Percentiles rank a stretch among this genome's conserved stretches.
Conservation (phyloP, 495 filamentous ascomycete species). For the Penicillium egyptiacum region DNA sequence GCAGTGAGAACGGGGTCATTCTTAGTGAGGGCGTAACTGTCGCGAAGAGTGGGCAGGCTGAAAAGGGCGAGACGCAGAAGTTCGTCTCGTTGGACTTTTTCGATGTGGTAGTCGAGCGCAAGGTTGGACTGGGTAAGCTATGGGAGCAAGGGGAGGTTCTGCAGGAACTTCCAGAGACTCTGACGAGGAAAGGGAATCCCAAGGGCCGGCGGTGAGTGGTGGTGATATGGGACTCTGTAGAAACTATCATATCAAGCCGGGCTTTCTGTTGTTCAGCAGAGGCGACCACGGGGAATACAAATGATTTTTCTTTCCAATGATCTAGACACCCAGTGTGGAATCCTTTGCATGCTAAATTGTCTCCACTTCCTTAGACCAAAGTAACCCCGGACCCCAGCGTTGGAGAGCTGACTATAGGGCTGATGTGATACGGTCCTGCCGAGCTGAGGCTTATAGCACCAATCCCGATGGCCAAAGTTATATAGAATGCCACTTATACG, state of each 20-base stretch:
- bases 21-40: slow-evolving; percentile 48
- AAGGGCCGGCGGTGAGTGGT: slow-evolving; percentile 31
- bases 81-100: slow-evolving; percentile 45
- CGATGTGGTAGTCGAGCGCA: slow-evolving; percentile 57
- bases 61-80: slow-evolving; percentile 22
- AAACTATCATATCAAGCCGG: not conserved
- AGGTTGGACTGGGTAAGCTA: slow-evolving; percentile 56
- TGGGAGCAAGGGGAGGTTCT: slow-evolving; percentile 65
- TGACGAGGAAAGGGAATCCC: slow-evolving; percentile 34
- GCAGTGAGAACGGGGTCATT: slow-evolving; percentile 80
- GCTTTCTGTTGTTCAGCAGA: not conserved
- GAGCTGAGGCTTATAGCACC: not conserved
- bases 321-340: not conserved
- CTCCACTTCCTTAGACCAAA: not conserved
- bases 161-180: slow-evolving; percentile 46
- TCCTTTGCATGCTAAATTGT: not conserved
- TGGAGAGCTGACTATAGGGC: not conserved
- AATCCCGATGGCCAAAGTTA: not conserved
- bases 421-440: not conserved
- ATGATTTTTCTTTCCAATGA: not conserved
- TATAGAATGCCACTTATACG: not conserved
- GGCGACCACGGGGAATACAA: not conserved
- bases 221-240: not conserved
- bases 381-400: not conserved
- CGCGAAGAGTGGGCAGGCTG: slow-evolving; percentile 13